Base-by-base conservation (phyloP, 257 asterid genomes). In the Penstemon davidsonii region DNA sequence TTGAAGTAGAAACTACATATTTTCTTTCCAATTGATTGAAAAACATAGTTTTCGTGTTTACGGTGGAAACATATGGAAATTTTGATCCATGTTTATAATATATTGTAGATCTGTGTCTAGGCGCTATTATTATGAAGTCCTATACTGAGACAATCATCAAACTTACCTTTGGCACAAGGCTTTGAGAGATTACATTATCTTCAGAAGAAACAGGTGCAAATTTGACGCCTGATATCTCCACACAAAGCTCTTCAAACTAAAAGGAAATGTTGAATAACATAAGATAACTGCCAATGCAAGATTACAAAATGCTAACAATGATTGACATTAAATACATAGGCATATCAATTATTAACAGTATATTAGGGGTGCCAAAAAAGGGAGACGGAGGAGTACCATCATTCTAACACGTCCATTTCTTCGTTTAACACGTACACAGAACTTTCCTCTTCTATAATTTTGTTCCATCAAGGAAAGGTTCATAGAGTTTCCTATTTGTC, bases 361-460 rank as follows among this genome's bases (percentile, higher is more conserved):
- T 50, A 19, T 37, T 53, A 60, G 74, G 7, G 55, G 54, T 15
- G 72, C 47, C 54, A 60, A 50, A 53, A n/a, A 10, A 61, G 44
- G 54, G 61, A 44, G 44, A 11, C 41, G 56, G 59, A 67, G 50
- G 40, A 56, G 41, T 88, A 93, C 99, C 97, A 88, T 91, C 75
- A 81, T 69, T 83, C 89, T 80, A 72, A 94, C 90, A 53, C 97
- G 95, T 51, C 97, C 99, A 75, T 88, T 88, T 78, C 97, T 81
- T 67, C 97, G 87, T 68, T 86, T 91, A 67, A 78, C 87, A 60
- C 92, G 95, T 53, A 89, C 89, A 50, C 72, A 74, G 46, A 86
- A 62, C 74, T 85, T 86, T 66, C 93, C 97, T 73, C 86, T 81
- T 38, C 72, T 80, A 38, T 85, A 79, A 66, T 82, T 83, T 18